A percentile compares a stretch with the other conserved stretches of the same genome.
Conservation (phyloP, 345 rosid species). For the Citrus sp. region DNA sequence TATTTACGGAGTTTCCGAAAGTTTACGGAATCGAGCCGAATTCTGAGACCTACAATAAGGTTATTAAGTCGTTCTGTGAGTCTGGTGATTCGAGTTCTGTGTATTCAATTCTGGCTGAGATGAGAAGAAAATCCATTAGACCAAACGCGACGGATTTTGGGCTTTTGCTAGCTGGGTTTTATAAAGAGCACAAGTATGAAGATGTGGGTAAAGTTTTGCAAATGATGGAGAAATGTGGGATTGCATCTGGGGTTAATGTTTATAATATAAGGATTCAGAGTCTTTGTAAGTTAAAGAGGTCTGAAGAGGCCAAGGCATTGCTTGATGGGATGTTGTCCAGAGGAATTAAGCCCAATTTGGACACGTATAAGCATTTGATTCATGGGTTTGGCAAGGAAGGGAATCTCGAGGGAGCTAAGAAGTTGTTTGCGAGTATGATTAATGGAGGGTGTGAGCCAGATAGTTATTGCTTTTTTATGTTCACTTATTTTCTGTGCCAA, state of each 20-base stretch:
- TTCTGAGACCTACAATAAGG: conserved; percentile 57
- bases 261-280: conserved; percentile 65
- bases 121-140: conserved; percentile 57
- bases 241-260: conserved; percentile 34
- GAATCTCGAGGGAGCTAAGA: conserved; percentile 61
- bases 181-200: conserved; percentile 62
- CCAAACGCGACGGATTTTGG: conserved; percentile 56
- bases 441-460: conserved; percentile 46
- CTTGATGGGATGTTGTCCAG: conserved; percentile 49
- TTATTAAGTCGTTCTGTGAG: conserved; percentile 65
- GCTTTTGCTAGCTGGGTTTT: conserved; percentile 58
- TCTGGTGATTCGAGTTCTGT: conserved; percentile 58
- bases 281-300: conserved; percentile 56
- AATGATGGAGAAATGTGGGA: conserved; percentile 52
- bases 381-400: conserved; percentile 71
- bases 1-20: conserved; percentile 59
- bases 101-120: conserved; percentile 67
- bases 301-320: conserved; percentile 59
- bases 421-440: conserved; percentile 56
- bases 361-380: conserved; percentile 52
- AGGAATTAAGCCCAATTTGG: conserved; percentile 48
- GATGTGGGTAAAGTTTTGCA: conserved; percentile 67
- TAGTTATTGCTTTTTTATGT: conserved; percentile 48
- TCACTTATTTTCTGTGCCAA: conserved; percentile 56
- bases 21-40: conserved; percentile 52